Base-by-base conservation (phyloP, 306 rosid genomes). In the Prunus fruticosa region DNA sequence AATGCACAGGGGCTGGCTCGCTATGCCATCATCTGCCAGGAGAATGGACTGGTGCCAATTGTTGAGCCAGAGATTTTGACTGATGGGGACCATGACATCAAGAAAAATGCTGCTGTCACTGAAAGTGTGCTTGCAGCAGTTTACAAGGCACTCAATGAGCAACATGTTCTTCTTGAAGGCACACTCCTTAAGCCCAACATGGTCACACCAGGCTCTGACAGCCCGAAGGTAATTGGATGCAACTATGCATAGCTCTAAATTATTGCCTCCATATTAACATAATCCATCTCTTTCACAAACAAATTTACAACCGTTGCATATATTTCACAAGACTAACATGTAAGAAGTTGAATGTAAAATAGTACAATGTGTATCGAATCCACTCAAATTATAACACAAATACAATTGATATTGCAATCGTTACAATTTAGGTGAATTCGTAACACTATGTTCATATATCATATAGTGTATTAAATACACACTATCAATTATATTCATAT, bases 1-100 rank as follows among this genome's bases (percentile, higher is more conserved):
- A 93, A 93, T 71, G 98, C 98, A 5, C 97, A 91, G 82, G 97
- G 96, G 20, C 82, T 93, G 93, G 98, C 98, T 2, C 93, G 96
- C 63, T 93, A 93, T 18, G 97, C 98, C 47, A 87, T 91, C 69
- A 93, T 91, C 64, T 93, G 98, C 80, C 97, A 93, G 86, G 98
- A 91, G 90, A 89, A 91, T 75, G 98, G 98, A 2, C 79, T 91
- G 63, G 96, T 93, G 19, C 98, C 98, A 2, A 90, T 93, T 80
- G 97, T 93, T 68, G 97, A 93, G 84, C 98, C 97, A 23, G 98
- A 93, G 84, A 86, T 93, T 76, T 79, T 93, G 57, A 88, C 97
- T 2, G 98, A 91, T 84, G 98, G 97, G 2, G 1, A 82, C 71
- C 98, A 93, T 69, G 91, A 87, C 83, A 79, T 91, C 23, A 64